Base-by-base conservation (phyloP, 192 early-diverging fungal genomes). In the Coemansia reversa region DNA sequence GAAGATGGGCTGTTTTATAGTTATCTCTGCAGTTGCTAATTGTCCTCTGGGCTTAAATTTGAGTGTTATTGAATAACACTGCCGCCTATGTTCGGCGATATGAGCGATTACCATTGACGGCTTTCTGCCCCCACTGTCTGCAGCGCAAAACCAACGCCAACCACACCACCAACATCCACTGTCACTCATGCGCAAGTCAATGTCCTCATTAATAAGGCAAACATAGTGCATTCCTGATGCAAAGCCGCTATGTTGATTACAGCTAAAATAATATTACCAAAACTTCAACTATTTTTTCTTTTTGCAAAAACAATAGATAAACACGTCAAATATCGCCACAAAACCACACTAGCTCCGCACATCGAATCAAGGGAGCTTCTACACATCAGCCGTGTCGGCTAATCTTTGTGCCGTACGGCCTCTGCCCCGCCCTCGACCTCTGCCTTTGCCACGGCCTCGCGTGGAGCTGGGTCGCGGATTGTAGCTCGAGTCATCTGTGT, bases 381-480 rank as follows among this genome's bases (percentile, higher is more conserved):
- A 39, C 35, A 39, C 35, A 39, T 39, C 35, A 11, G 35, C 8
- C 35, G 29, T 29, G 22, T 27, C 35, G 19, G 53, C 55, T 22
- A 35, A 30, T 48, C 45, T 63, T 20, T 54, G 60, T 27, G 58
- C 57, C 6, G 61, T 57, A 35, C 75, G 69, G 27, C 72, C 65
- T 12, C 72, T 57, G 11, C 69, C 75, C 6, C 60, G 60, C 18
- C 75, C 75, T 35, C 79, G 62, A 0, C 65, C 74, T 52, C 75
- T 51, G 9, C 69, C 74, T 58, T 62, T 58, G 49, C 72, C 72
- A 19, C 75, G 66, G 27, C 75, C 84, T 30, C 76, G 73, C 5
- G 58, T 63, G 9, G 65, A 20, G 7, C 59, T 32, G 11, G 66
- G 11, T 27, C 50, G 59, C 16, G 70, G 63, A 9, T 51, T 52